Base-by-base conservation (phyloP, 352 stramenopile genomes). In the Globisporangium heterothallicum region DNA sequence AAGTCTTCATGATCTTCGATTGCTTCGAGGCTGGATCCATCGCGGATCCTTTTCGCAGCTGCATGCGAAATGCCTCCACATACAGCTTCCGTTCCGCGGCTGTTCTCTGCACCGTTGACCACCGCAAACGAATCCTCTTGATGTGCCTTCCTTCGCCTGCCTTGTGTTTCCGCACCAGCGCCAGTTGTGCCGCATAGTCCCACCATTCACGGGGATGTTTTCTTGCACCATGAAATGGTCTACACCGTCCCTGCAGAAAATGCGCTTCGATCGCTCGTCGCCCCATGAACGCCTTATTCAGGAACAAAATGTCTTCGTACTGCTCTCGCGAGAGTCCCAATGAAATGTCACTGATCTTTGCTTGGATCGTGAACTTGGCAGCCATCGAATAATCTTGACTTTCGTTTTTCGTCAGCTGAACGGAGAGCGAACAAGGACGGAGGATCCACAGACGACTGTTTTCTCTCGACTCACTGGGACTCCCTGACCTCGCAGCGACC, bases 381-480 rank as follows among this genome's bases (percentile, higher is more conserved):
- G 68, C 74, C 7, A 64, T 56, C 19, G 71, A 73, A 51, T 86
- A 92, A 42, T 89, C 69, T 4, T 66, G 52, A 29, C 72, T 89
- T 54, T 93, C 82, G 50, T 91, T 93, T 64, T 91, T 90, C 25
- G 78, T 90, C 16, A 91, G 46, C 10, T 84, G 76, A 25, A 88
- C 78, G 2, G 35, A 65, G 4, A 91, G 22, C 1, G 71, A 76
- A 34, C 66, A 82, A 7, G 78, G 78, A 12, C 53, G 61, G 24
- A 89, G 40, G 26, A 87, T 50, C 78, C 78, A 89, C n/a, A 66
- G 32, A 10, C 59, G 54, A 42, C 13, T 47, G 9, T 3, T 35
- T 13, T 26, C 24, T 19, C 42, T 5, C 42, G 19, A 29, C 25
- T 24, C 43, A n/a, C 25, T 9, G n/a, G n/a, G n/a, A 49, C 5